phyloP scores from a whole-genome alignment of 2,329 filamentous ascomycete genomes.

The Parafenestella ontariensis region DNA sequence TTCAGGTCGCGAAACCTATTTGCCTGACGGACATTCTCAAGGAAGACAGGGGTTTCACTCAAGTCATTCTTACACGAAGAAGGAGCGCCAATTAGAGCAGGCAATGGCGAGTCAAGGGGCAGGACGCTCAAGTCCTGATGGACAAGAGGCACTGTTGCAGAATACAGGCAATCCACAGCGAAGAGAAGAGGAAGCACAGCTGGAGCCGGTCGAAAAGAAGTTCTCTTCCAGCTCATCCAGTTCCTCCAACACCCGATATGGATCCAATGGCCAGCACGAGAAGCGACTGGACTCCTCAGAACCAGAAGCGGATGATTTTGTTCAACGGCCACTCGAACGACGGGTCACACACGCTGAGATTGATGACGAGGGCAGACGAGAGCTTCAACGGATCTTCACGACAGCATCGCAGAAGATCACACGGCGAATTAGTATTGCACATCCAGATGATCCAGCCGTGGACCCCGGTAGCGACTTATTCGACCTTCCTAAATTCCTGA shows the following conservation, averaged over 20 bases:
- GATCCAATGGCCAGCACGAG: conserved; percentile 11
- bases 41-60: conserved; percentile 11
- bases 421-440: conserved; percentile 31
- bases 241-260: conserved; percentile 28
- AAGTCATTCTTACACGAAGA: conserved; percentile 6
- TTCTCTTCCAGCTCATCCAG: conserved; percentile 20
- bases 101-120: background rate
- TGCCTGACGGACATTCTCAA: conserved; percentile 31
- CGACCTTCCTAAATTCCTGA: conserved; percentile 61
- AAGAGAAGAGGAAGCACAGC: conserved; percentile 15
- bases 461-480: conserved; percentile 61
- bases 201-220: conserved; percentile 17
- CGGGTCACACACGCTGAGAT: conserved; percentile 28
- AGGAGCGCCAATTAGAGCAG: background rate
- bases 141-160: background rate
- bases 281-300: conserved; percentile 11
- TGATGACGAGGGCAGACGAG: conserved; percentile 30
- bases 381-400: conserved; percentile 35
- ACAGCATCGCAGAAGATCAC: conserved; percentile 30
- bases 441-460: conserved; percentile 56
- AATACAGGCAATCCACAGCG: conserved; percentile 3
- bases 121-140: background rate
- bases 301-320: conserved; percentile 9
- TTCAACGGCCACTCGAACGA: conserved; percentile 17
- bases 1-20: conserved; percentile 40